phyloP scores from a whole-genome alignment of 495 filamentous ascomycete species.

The Podospora appendiculata region DNA sequence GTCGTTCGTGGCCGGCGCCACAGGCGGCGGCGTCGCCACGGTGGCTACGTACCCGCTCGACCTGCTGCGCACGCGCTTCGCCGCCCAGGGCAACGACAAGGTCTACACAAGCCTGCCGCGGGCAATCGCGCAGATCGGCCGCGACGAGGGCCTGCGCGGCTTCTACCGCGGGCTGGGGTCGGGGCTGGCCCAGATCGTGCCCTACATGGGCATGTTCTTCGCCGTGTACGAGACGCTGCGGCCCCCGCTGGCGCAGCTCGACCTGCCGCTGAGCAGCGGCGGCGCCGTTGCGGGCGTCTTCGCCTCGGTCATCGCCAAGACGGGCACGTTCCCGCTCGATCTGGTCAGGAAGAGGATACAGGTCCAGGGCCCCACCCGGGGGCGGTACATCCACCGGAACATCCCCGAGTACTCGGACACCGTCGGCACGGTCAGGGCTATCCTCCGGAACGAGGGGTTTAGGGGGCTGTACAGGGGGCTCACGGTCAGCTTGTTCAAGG shows the following conservation, averaged over 20 bases:
- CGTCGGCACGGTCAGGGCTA: slow-evolving; percentile 52
- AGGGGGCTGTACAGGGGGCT: slow-evolving; percentile 84
- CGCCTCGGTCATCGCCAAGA: slow-evolving; percentile 76
- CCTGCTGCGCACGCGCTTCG: slow-evolving; percentile 88
- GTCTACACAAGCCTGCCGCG: slow-evolving; percentile 64
- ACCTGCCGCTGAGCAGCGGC: slow-evolving; percentile 64
- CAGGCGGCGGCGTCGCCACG: slow-evolving; percentile 74
- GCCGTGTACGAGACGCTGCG: slow-evolving; percentile 72
- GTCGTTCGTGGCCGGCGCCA: slow-evolving; percentile 71
- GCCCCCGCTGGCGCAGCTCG: slow-evolving; percentile 38
- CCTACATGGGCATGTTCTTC: slow-evolving; percentile 97
- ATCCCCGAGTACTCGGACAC: slow-evolving; percentile 78
- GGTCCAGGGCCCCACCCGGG: slow-evolving; percentile 83
- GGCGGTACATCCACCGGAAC: slow-evolving; percentile 72
- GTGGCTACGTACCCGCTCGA: slow-evolving; percentile 86
- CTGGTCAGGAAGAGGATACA: slow-evolving; percentile 88
- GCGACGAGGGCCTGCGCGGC: slow-evolving; percentile 63
- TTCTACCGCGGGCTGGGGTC: slow-evolving; percentile 84
- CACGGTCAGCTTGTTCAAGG: slow-evolving; percentile 83
- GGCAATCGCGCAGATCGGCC: slow-evolving; percentile 64
- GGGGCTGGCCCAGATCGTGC: slow-evolving; percentile 77
- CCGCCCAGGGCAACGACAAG: slow-evolving; percentile 79
- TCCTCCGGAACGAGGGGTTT: slow-evolving; percentile 63
- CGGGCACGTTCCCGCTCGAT: slow-evolving; percentile 88
- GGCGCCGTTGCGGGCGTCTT: slow-evolving; percentile 76